Evolutionary conservation across 2,329 filamentous ascomycete species (phyloP), one percentile per base, ranked within the genome.

Genomic region (Ilyonectria robusta): DNA sequence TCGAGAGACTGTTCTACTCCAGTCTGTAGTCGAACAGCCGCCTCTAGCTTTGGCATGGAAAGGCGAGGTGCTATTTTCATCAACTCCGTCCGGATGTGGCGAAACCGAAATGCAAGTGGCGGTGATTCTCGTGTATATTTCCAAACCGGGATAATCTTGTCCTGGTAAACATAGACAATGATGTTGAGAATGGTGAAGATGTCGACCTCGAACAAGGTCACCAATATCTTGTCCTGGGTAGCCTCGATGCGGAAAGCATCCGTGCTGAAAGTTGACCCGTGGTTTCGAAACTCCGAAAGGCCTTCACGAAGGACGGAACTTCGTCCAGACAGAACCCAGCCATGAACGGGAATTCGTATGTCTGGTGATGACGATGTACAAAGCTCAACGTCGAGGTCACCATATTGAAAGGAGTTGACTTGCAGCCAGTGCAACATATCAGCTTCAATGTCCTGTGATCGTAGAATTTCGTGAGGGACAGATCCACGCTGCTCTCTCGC

Each of bases 101-200:
- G 92, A 78, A 94, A 97, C 46, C 93, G 87, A 72, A 88, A 87
- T 0, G 93, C 91, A 77, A 92, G 84, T 11, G 88, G 82, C 3
- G 91, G 88, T 21, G 89, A 87, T 68, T 91, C 88, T 7, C 87
- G 89, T 5, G 91, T 91, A 69, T 92, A 91, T 71, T 95, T 93
- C 96, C 96, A 98, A 19, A 95, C 92, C 66, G 96, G 94, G 35
- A 97, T 86, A 17, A 95, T 83, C 4, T 84, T 85, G 76, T 98
- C 96, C 6, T 91, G 91, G 78, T 98, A 98, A 8, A 92, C 78
- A 75, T 94, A 98, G 10, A 95, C 84, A 1, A 92, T 88, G 10
- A 98, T 73, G 72, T 97, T 95, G 63, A 97, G 83, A 7, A 98
- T 77, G 1, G 94, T 92, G 37, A 97, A 84, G 42, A 96, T 86